Conservation (phyloP, 768 basidiomycete genomes). For the Cystobasidium tubakii region DNA sequence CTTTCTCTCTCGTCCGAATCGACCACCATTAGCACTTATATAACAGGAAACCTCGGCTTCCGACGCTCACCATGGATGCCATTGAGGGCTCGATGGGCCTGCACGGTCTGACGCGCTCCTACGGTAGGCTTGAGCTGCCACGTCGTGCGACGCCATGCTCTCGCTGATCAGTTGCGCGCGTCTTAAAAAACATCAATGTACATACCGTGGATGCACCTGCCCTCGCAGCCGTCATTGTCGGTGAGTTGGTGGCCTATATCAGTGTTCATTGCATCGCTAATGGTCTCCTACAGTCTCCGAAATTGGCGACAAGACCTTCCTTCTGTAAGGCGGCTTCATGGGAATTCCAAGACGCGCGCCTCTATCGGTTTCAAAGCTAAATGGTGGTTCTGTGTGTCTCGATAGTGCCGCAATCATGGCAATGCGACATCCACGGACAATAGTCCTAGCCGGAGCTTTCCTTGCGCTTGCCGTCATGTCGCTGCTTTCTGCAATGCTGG, state of each 20-base stretch:
- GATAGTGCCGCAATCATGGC: slow-evolving; percentile 65
- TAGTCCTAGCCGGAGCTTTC: slow-evolving; percentile 84
- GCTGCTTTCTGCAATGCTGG: slow-evolving; percentile 84
- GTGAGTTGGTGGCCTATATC: neutral
- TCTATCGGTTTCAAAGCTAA: slow-evolving; percentile 54
- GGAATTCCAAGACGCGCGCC: neutral
- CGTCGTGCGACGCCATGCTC: neutral
- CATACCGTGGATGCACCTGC: neutral
- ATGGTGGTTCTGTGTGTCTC: slow-evolving; percentile 44
- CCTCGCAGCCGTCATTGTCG: slow-evolving; percentile 31
- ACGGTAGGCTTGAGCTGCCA: neutral
- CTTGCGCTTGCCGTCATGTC: slow-evolving; percentile 87
- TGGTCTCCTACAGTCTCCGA: slow-evolving; percentile 37
- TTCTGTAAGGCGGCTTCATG: slow-evolving; percentile 53
- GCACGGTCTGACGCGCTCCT: slow-evolving; percentile 23
- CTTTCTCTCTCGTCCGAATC: neutral
- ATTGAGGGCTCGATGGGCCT: slow-evolving; percentile 11
- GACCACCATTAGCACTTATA: neutral
- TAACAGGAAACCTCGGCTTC: neutral
- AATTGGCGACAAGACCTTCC: slow-evolving; percentile 59
- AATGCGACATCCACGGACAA: slow-evolving; percentile 72
- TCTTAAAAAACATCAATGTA: neutral
- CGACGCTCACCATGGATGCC: neutral
- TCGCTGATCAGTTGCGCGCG: neutral
- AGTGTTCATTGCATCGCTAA: neutral